A percentile compares a stretch with the other conserved stretches of the same genome.
Evolutionary conservation across 495 filamentous ascomycete genomes (phyloP).

Genomic region (Aspergillus taichungensis): DNA sequence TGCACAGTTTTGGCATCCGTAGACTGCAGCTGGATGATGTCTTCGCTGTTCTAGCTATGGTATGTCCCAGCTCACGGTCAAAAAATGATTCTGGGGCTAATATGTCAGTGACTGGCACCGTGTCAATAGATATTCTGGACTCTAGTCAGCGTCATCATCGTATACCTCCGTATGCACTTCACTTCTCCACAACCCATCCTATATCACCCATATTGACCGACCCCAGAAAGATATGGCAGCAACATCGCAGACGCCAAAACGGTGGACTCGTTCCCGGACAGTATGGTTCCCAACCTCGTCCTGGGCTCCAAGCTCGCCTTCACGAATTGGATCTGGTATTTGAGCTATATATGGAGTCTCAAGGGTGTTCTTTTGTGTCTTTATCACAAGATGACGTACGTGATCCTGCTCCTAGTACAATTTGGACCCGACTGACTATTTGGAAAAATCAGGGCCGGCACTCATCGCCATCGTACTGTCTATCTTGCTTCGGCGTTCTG

Average conservation of each 20-base stretch:
- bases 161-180: slow-evolving; percentile 9
- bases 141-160: slow-evolving; percentile 10
- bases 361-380: slow-evolving; percentile 44
- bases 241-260: slow-evolving; percentile 15
- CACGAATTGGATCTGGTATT: slow-evolving; percentile 42
- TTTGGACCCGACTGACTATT: not conserved
- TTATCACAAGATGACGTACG: slow-evolving; percentile 44
- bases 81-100: not conserved
- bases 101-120: not conserved
- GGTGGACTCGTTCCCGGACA: slow-evolving; percentile 12
- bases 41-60: slow-evolving; percentile 15
- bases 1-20: slow-evolving; percentile 8
- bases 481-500: slow-evolving; percentile 22
- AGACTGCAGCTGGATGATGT: slow-evolving; percentile 16
- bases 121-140: slow-evolving; percentile 13
- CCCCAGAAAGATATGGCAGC: slow-evolving; percentile 8
- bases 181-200: not conserved
- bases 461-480: slow-evolving; percentile 12
- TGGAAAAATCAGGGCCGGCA: slow-evolving; percentile 6
- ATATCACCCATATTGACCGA: not conserved
- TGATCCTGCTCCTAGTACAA: not conserved
- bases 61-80: not conserved
- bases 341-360: slow-evolving; percentile 42
- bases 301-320: slow-evolving; percentile 18
- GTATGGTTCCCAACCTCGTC: slow-evolving; percentile 6